Conservation (phyloP, 257 asterid genomes). For the Rehmannia glutinosa region DNA sequence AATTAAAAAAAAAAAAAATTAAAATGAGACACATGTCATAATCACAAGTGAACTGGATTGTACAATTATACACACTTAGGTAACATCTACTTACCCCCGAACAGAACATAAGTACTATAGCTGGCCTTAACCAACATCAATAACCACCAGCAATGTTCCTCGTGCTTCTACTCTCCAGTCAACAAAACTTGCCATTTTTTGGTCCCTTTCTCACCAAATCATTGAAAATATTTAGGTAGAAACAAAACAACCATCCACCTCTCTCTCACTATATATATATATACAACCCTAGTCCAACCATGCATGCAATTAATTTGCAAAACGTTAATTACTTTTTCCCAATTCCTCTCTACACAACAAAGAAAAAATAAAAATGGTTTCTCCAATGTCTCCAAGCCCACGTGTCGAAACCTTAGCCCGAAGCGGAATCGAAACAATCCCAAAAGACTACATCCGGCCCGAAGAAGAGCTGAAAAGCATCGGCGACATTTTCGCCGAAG, state of each 20-base stretch:
- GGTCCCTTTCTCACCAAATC: constrained; percentile 6
- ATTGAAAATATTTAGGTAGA: not conserved
- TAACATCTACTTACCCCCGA: too few relatives aligned
- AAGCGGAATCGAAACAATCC: constrained; percentile 57
- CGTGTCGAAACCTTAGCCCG: constrained; percentile 69
- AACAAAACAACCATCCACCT: too few relatives aligned
- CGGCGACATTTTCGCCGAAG: constrained; percentile 59
- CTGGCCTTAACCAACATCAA: too few relatives aligned
- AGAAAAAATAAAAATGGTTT: not conserved
- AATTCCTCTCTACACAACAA: not conserved
- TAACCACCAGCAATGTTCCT: not conserved
- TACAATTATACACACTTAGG: too few relatives aligned
- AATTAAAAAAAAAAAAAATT: too few relatives aligned
- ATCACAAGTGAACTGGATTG: too few relatives aligned
- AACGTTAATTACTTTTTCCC: not conserved
- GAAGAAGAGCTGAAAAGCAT: constrained; percentile 61
- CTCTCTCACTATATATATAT: not conserved
- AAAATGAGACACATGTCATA: too few relatives aligned
- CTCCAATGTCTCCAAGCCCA: constrained; percentile 21
- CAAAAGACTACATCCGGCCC: constrained; percentile 70
- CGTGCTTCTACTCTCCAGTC: constrained; percentile 34
- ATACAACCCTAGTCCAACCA: not conserved
- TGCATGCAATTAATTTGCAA: not conserved
- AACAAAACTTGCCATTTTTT: constrained; percentile 15
- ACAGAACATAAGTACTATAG: too few relatives aligned